Conservation (phyloP, 2,329 filamentous ascomycete genomes). For the Coniochaeta ligniaria region DNA sequence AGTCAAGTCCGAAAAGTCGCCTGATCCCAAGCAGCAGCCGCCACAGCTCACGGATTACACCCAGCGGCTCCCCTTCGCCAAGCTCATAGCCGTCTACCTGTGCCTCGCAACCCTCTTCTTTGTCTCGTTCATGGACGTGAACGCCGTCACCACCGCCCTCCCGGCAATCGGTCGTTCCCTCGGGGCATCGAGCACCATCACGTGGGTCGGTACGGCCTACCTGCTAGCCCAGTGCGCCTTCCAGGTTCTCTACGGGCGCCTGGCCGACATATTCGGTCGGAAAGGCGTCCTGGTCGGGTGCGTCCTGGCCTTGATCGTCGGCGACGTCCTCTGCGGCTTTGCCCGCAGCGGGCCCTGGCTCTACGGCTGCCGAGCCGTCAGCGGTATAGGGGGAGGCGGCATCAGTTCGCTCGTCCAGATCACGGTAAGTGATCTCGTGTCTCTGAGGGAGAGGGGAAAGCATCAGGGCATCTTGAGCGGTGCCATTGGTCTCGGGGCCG, state of each 20-base stretch:
- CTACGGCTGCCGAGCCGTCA: constrained; percentile 25
- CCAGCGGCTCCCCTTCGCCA: too few species aligned
- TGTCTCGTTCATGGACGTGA: constrained; percentile 28
- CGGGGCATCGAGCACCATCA: constrained; percentile 20
- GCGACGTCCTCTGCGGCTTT: constrained; percentile 24
- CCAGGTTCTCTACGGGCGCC: constrained; percentile 25
- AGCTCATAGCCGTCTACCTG: too few species aligned
- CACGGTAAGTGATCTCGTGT: constrained; percentile 27
- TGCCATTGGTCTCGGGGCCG: constrained; percentile 23
- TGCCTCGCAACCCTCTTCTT: constrained; percentile 11
- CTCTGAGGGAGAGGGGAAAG: constrained; percentile 24
- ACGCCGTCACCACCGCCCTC: constrained; percentile 22
- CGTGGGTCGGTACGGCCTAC: constrained; percentile 28
- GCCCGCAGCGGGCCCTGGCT: constrained; percentile 19
- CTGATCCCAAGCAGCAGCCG: too few species aligned
- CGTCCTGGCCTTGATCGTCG: constrained; percentile 17
- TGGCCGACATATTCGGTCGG: constrained; percentile 27
- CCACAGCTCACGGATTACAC: too few species aligned
- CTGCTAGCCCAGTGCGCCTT: constrained; percentile 27
- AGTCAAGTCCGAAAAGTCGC: too few species aligned
- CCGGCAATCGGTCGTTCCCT: constrained; percentile 28
- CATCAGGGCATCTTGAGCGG: constrained; percentile 21
- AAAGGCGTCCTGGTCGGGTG: constrained; percentile 23
- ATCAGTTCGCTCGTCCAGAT: constrained; percentile 27
- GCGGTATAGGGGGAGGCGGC: constrained; percentile 26